These are phyloP conservation scores for Saturnispora serradocipensis DNA, from an alignment of 805 yeast genomes.

Conservation along the genomic window DNA sequence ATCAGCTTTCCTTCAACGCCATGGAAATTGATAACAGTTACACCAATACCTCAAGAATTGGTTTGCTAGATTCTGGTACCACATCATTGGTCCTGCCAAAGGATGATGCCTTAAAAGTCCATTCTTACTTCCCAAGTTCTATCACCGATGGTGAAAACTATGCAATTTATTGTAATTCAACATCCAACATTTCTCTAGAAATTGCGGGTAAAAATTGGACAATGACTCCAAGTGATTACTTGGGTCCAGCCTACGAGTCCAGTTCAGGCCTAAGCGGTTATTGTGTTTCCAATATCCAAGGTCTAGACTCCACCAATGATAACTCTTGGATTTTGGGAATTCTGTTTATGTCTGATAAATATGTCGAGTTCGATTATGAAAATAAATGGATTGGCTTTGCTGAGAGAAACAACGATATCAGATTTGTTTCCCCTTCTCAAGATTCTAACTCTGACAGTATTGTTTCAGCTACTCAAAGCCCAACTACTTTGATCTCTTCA, in stretches of 20 bases:
- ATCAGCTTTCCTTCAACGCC: slow-evolving; percentile 27
- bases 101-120: slow-evolving; percentile 44
- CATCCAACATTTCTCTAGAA: slow-evolving; percentile 32
- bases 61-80: slow-evolving; percentile 59
- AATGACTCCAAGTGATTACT: slow-evolving; percentile 34
- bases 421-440: slow-evolving; percentile 13
- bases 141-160: slow-evolving; percentile 54
- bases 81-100: slow-evolving; percentile 50
- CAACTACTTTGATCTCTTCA: slow-evolving; percentile 1
- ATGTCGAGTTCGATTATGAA: slow-evolving; percentile 49
- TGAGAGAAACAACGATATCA: slow-evolving; percentile 27
- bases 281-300: slow-evolving; percentile 61
- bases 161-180: slow-evolving; percentile 49
- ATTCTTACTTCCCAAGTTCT: slow-evolving; percentile 40
- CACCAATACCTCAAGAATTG: slow-evolving; percentile 28
- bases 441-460: background rate
- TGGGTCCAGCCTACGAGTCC: slow-evolving; percentile 38
- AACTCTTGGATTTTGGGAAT: slow-evolving; percentile 57
- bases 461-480: background rate
- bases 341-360: slow-evolving; percentile 46
- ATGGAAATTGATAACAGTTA: slow-evolving; percentile 12
- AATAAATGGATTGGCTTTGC: slow-evolving; percentile 46
- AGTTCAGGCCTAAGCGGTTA: slow-evolving; percentile 34
- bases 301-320: slow-evolving; percentile 32
- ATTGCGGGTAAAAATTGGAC: slow-evolving; percentile 40